A percentile compares a stretch with the other conserved stretches of the same genome.
Evolutionary conservation across 2,329 filamentous ascomycete genomes (phyloP).

Genomic region (Tolypocladium endophyticum): DNA sequence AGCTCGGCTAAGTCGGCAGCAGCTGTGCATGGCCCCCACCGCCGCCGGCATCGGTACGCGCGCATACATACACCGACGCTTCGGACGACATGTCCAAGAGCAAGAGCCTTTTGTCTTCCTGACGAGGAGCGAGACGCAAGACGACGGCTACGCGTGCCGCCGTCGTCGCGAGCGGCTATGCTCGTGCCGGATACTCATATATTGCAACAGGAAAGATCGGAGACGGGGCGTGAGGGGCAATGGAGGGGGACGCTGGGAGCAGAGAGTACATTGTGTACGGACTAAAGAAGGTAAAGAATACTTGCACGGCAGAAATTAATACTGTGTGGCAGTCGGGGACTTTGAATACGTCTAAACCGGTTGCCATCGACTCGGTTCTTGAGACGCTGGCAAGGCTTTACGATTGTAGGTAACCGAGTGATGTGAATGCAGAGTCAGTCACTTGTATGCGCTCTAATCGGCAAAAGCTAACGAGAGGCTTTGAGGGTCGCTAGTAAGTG

Average conservation of each 20-base stretch:
- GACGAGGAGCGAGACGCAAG: not conserved
- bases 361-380: too few species aligned
- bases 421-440: too few species aligned
- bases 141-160: not conserved
- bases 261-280: not conserved
- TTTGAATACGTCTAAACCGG: not conserved
- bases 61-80: not conserved
- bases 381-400: too few species aligned
- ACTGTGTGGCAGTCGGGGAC: not conserved
- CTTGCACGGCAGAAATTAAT: not conserved
- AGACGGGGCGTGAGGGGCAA: not conserved
- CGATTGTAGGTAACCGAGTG: too few species aligned
- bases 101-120: not conserved
- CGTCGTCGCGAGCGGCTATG: not conserved
- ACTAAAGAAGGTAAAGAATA: not conserved
- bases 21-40: not conserved
- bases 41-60: not conserved
- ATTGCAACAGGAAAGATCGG: not conserved
- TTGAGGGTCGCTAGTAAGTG: not conserved
- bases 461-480: not conserved
- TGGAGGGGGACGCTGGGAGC: not conserved
- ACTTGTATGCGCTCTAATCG: too few species aligned
- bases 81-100: not conserved
- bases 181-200: not conserved
- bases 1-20: not conserved